Evolutionary conservation across 225 moss, liverwort and hornwort species (phyloP), one percentile per base, ranked within the genome.

Genomic region (Straminergon stramineum): DNA sequence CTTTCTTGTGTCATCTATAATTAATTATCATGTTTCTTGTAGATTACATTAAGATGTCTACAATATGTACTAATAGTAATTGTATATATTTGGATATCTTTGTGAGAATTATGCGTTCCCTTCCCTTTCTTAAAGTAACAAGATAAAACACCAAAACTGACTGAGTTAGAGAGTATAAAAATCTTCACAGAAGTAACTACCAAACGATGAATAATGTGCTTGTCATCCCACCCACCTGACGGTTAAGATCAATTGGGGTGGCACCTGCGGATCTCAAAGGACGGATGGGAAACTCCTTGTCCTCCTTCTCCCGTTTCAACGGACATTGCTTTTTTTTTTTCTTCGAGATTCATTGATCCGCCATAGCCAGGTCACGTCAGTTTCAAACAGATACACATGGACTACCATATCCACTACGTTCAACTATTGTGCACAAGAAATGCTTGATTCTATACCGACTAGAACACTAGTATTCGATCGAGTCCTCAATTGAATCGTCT

Each of bases 341-440:
- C 76, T 77, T 78, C 60, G 26, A 88, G 87, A 74, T 75, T 39
- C 64, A 34, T 73, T 35, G 86, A 88, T 82, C 86, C 86, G 84
- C 90, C 91, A 89, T 91, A 68, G 89, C 92, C 87, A 91, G 74
- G 80, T 88, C 81, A 87, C 28, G 58, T 24, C 75, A 56, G 61
- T 81, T 86, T 70, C 69, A 52, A 67, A 84, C n/a, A 30, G 37
- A n/a, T 57, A 70, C 62, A 78, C 68, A 63, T 67, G 57, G 35
- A 35, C 68, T 43, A 18, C 48, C 83, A 83, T 35, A 83, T 35
- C 51, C 48, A 65, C 48, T 10, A 16, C 56, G 55, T 74, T n/a
- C 53, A 62, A 45, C 35, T 14, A 62, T 22, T 20, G 28, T 43
- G 43, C 80, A 81, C 39, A 60, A 35, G 75, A 4, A 18, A 75